Conservation (phyloP, 495 filamentous ascomycete species). For the Penicillium turbatum region DNA sequence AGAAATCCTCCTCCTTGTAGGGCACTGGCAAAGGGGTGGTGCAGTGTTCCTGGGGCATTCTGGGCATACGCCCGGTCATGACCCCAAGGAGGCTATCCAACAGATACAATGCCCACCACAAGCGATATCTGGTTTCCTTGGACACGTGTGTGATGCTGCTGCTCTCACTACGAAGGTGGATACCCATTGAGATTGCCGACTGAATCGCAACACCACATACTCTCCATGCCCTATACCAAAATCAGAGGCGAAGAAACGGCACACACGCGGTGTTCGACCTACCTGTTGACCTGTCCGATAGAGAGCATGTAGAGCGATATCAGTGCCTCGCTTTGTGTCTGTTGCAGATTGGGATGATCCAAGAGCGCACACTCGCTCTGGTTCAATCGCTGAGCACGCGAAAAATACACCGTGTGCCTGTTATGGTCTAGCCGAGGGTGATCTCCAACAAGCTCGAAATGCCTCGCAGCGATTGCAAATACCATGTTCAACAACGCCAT, state of each 20-base stretch:
- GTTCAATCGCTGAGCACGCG: background rate
- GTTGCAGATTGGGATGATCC: conserved; percentile 1
- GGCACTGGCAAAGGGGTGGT: conserved; percentile 49
- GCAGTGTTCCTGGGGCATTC: conserved; percentile 47
- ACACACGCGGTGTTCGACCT: background rate
- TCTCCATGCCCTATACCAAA: conserved; percentile 1
- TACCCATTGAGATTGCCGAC: conserved; percentile 50
- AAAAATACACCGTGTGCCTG: background rate
- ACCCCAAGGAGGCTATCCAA: conserved; percentile 52
- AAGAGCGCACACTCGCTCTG: background rate
- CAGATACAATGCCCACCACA: conserved; percentile 49
- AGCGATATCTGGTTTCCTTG: conserved; percentile 34
- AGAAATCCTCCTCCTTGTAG: conserved; percentile 46
- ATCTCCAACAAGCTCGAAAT: background rate
- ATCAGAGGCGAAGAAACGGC: background rate
- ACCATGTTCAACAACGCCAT: conserved; percentile 56
- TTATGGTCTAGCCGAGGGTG: background rate
- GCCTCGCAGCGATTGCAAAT: conserved; percentile 50
- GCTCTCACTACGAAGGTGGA: conserved; percentile 55
- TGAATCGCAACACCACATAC: conserved; percentile 51
- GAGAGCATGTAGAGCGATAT: conserved; percentile 5
- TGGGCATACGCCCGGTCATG: conserved; percentile 56
- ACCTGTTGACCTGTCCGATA: conserved; percentile 2
- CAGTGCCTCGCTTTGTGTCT: background rate
- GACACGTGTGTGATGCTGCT: conserved; percentile 36